Evolutionary conservation across 1,139 yeast genomes (phyloP), one percentile per base, ranked within the genome.

Genomic region (Debaryomycetaceae sp.): DNA sequence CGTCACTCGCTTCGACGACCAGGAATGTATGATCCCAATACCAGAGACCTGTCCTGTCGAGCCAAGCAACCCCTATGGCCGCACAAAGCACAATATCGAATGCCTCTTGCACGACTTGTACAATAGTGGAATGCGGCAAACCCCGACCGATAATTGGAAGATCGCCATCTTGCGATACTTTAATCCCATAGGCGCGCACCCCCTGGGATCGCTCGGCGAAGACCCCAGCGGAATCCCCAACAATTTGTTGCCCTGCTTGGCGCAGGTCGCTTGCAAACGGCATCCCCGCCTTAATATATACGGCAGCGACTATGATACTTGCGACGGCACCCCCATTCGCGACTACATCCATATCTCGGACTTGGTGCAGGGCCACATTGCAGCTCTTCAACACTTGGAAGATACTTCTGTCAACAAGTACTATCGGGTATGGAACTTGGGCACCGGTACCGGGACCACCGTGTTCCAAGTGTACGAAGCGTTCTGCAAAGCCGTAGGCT

Each of bases 121-220:
- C 39, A 39, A 55, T 4, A 62, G 75, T 29, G 71, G 68, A 32
- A 6, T 10, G 6, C 20, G 6, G 20, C 20, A 18, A 18, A n/a
- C n/a, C n/a, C n/a, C n/a, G n/a, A 46, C 56, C 4, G 44, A 37
- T 2, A 20, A 32, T 4, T 74, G 82, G 78, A 62, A 67, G 33
- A 66, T 75, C 23, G 92, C 86, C 2, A 64, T 79, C 30, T 60
- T 81, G 45, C 65, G 92, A 34, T 81, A 80, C 52, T 80, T 79
- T 58, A 80, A 80, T 47, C 92, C 92, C 24, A 78, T 80, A 44
- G 93, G 93, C 21, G 90, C 92, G 11, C 92, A 81, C 47, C 83
- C 87, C 4, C 74, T 85, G 2, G 92, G 92, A 5, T 53, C 73
- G 23, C 62, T 81, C 40, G 92, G 92, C 25, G 92, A 81, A 47